Percentiles rank a stretch among this genome's conserved stretches.
phyloP scores from a whole-genome alignment of 768 basidiomycete species.

The Lactarius sp. region DNA sequence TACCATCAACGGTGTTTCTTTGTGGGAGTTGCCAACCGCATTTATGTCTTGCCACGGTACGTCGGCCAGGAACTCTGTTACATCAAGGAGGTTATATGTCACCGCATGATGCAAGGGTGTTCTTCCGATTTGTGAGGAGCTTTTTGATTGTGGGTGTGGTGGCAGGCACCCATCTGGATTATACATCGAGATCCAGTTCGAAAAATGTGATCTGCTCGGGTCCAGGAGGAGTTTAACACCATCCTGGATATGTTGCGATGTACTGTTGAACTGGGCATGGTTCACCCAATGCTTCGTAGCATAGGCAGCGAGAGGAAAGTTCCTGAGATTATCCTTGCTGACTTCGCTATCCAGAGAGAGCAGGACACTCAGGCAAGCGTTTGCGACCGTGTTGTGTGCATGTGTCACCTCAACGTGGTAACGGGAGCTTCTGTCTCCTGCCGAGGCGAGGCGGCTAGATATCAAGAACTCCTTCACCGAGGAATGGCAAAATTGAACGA shows the following conservation, averaged over 20 bases:
- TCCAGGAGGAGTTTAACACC: background rate
- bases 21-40: too few relatives aligned
- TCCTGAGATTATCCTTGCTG: background rate
- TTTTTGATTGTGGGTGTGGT: too few relatives aligned
- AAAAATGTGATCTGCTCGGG: background rate
- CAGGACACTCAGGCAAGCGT: background rate
- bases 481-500: background rate
- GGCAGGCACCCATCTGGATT: background rate
- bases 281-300: background rate
- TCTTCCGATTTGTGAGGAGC: background rate
- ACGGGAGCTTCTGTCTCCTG: background rate
- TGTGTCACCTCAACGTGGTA: background rate
- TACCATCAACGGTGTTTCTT: background rate
- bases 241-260: background rate
- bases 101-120: background rate
- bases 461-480: background rate
- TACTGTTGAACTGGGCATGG: background rate
- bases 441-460: background rate
- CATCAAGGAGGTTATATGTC: too few relatives aligned
- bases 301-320: background rate
- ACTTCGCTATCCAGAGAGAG: background rate
- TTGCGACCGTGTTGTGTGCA: background rate
- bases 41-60: too few relatives aligned
- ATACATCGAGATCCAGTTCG: background rate
- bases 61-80: too few relatives aligned